Conservation (phyloP, 345 rosid genomes). For the Barbarea vulgaris region DNA sequence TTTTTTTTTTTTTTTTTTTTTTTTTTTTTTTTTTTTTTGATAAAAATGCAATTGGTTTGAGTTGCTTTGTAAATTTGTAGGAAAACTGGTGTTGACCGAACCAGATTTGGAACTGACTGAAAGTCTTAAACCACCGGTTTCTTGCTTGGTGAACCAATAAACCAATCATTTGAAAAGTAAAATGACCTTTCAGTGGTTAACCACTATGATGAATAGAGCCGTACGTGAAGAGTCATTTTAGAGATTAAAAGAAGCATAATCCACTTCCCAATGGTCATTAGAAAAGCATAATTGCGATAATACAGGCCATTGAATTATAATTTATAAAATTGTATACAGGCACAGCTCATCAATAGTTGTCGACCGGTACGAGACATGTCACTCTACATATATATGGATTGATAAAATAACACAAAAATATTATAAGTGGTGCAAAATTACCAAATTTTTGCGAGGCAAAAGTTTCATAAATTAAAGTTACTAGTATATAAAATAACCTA, state of each 20-base stretch:
- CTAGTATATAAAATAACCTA: conserved; percentile 6
- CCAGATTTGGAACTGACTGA: not conserved
- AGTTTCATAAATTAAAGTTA: conserved; percentile 9
- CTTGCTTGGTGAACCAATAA: conserved; percentile 10
- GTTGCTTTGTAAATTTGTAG: not conserved
- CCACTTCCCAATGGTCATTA: conserved; percentile 7
- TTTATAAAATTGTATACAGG: conserved; percentile 2
- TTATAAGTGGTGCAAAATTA: conserved; percentile 39
- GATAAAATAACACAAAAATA: conserved; percentile 1
- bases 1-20: too few species aligned
- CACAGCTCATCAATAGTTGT: conserved; percentile 32
- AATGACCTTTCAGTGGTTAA: conserved; percentile 30
- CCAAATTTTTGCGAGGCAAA: conserved; percentile 14
- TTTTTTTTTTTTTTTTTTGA: too few species aligned
- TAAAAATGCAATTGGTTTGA: too few species aligned
- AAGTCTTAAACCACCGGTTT: conserved; percentile 10
- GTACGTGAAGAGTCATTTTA: conserved; percentile 36
- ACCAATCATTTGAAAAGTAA: conserved; percentile 26
- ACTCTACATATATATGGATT: conserved; percentile 18
- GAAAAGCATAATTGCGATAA: conserved; percentile 21
- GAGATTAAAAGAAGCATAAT: conserved; percentile 8
- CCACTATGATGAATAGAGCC: conserved; percentile 25
- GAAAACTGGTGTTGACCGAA: not conserved
- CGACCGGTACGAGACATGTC: conserved; percentile 34
- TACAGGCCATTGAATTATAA: conserved; percentile 5